Evolutionary conservation across 179 eudicot species (phyloP), one percentile per base, ranked within the genome.

Genomic region (Nepenthes alata): DNA sequence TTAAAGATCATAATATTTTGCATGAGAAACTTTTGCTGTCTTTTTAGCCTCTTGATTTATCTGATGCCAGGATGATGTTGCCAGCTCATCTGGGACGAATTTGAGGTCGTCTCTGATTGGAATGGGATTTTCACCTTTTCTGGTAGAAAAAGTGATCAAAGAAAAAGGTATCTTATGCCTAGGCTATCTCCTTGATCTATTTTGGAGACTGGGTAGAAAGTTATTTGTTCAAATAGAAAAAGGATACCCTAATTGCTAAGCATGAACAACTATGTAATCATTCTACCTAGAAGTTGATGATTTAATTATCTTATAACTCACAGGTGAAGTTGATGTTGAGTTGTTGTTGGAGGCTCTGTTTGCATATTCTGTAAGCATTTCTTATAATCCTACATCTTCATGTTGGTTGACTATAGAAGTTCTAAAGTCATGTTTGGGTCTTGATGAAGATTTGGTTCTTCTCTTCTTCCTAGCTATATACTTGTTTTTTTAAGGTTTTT

Each of bases 31-130:
- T 47, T 13, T 57, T 50, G 8, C 54, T 13, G 35, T 25, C 9
- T 6, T 54, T 61, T 54, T 38, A 37, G 53, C 36, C 35, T 57
- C 16, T 35, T 66, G 35, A 35, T 60, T 59, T 47, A 50, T 66
- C 15, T 64, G 25, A 60, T 62, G 67, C 60, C 66, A 89, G 98
- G 91, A 81, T 16, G 68, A 76, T 75, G 75, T 65, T 60, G 89
- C 98, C 44, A 89, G 96, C 81, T 91, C 96, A 63, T 91, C 98
- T 16, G 82, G 89, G 53, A 80, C 81, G 67, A 83, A 83, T 67
- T 49, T 83, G 67, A 81, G 96, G 53, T 81, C 89, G 49, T 76
- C 87, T 52, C 79, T 91, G 53, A 72, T 91, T 47, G 95, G 83
- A 47, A 91, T 91, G 98, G 98, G 98, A 58, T 91, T 86, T 71